Evolutionary conservation across 371 early-diverging fungal species (phyloP).

Genomic region (Zopfochytrium polystomum): DNA sequence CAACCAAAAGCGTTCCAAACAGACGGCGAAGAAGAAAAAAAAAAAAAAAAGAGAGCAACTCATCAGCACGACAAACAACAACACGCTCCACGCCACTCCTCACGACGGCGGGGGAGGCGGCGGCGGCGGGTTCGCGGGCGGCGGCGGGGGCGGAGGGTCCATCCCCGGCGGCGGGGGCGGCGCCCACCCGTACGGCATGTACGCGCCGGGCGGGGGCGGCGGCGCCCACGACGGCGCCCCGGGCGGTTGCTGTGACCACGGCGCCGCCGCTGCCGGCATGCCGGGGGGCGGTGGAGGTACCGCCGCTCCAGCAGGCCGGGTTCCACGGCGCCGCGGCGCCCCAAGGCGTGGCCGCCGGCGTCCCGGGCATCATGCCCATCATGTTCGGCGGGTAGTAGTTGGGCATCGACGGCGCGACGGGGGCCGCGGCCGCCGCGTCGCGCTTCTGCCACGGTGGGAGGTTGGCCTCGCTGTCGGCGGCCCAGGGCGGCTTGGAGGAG

Average conservation of each 20-base stretch:
- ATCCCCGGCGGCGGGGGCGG: slow-evolving; percentile 7
- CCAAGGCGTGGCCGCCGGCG: slow-evolving; percentile 1
- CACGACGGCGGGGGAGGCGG: slow-evolving; percentile 17
- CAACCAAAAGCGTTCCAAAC: too few relatives aligned
- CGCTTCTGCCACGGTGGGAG: background rate
- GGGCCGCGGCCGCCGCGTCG: background rate
- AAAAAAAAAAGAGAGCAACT: too few relatives aligned
- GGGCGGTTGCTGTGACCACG: too few relatives aligned
- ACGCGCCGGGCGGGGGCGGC: slow-evolving; percentile 4
- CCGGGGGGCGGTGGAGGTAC: slow-evolving; percentile 3
- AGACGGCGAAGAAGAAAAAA: too few relatives aligned
- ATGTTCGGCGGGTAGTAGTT: background rate
- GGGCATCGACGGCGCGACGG: background rate
- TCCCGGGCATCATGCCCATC: slow-evolving; percentile 2
- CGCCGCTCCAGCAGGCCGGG: too few relatives aligned
- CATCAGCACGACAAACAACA: too few relatives aligned
- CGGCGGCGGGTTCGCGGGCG: too few relatives aligned
- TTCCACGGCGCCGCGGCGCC: too few relatives aligned
- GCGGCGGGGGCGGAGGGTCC: slow-evolving; percentile 28
- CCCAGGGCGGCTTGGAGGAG: background rate
- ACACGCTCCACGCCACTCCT: background rate
- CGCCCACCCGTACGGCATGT: background rate
- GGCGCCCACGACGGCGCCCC: slow-evolving; percentile 6
- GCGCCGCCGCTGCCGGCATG: slow-evolving; percentile 10
- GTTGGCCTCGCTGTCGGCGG: background rate